A percentile compares a stretch with the other conserved stretches of the same genome.
These are phyloP conservation scores for Suhomyces anneliseae DNA, from an alignment of 1,139 yeast species.

Conservation along the genomic window DNA sequence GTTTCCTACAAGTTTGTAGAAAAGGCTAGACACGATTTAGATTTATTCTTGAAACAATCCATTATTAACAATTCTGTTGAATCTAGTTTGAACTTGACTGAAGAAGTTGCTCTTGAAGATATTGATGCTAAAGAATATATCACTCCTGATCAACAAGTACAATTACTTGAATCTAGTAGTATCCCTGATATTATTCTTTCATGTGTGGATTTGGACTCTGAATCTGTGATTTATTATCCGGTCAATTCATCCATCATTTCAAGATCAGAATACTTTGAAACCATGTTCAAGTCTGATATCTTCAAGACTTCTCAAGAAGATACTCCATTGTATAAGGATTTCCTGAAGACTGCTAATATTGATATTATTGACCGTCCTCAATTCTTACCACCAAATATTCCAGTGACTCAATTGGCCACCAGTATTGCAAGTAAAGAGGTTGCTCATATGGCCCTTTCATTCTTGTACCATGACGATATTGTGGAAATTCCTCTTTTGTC, in stretches of 20 bases:
- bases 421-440: slow-evolving; percentile 33
- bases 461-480: slow-evolving; percentile 61
- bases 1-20: slow-evolving; percentile 47
- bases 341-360: slow-evolving; percentile 6
- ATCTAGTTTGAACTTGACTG: slow-evolving; percentile 12
- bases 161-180: slow-evolving; percentile 24
- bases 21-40: slow-evolving; percentile 47
- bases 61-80: slow-evolving; percentile 32
- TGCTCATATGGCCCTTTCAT: slow-evolving; percentile 56
- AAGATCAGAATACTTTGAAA: slow-evolving; percentile 63
- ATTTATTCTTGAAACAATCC: slow-evolving; percentile 34
- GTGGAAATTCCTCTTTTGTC: slow-evolving; percentile 45
- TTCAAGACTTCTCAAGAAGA: slow-evolving; percentile 23
- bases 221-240: slow-evolving; percentile 48
- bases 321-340: slow-evolving; percentile 16
- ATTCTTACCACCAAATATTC: slow-evolving; percentile 24
- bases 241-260: slow-evolving; percentile 61
- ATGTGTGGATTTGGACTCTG: slow-evolving; percentile 31
- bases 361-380: slow-evolving; percentile 24
- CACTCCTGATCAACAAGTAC: slow-evolving; percentile 15
- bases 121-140: slow-evolving; percentile 23
- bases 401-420: slow-evolving; percentile 31
- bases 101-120: slow-evolving; percentile 34
- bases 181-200: slow-evolving; percentile 53
- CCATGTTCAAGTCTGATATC: slow-evolving; percentile 58